These are phyloP conservation scores for Podaxis sp. DNA, from an alignment of 768 basidiomycete genomes.

Conservation along the genomic window DNA sequence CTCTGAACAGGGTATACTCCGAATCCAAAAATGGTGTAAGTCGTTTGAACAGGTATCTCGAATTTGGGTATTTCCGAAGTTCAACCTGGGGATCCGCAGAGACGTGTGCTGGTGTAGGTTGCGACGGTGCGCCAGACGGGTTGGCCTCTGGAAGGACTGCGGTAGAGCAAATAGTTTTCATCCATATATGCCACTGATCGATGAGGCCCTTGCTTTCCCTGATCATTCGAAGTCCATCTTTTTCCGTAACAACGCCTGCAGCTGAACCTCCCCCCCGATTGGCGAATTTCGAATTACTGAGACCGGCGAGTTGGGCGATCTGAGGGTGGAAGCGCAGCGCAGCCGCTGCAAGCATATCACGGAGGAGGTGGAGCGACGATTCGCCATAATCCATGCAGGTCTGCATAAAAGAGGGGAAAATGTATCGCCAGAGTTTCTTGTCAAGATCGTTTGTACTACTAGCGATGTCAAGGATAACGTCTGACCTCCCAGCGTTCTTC, in stretches of 20 bases:
- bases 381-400: constrained; percentile 50
- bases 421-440: constrained; percentile 69
- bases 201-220: constrained; percentile 58
- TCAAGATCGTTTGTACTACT: constrained; percentile 72
- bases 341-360: constrained; percentile 68
- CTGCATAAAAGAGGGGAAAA: constrained; percentile 67
- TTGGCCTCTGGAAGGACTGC: constrained; percentile 67
- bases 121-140: constrained; percentile 65
- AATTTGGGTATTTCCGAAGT: constrained; percentile 79
- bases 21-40: constrained; percentile 86
- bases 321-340: constrained; percentile 68
- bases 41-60: constrained; percentile 80
- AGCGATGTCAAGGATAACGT: constrained; percentile 65
- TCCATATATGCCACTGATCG: constrained; percentile 84
- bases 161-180: constrained; percentile 84
- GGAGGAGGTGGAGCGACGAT: constrained; percentile 47
- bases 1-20: constrained; percentile 80
- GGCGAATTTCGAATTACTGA: constrained; percentile 40
- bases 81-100: constrained; percentile 63
- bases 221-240: constrained; percentile 51
- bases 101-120: constrained; percentile 11
- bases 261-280: constrained; percentile 47
- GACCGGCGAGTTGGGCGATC: constrained; percentile 73
- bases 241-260: constrained; percentile 45
- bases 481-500: constrained; percentile 54